Base-by-base conservation (phyloP, 1,139 yeast genomes). In the Pichia terricola region DNA sequence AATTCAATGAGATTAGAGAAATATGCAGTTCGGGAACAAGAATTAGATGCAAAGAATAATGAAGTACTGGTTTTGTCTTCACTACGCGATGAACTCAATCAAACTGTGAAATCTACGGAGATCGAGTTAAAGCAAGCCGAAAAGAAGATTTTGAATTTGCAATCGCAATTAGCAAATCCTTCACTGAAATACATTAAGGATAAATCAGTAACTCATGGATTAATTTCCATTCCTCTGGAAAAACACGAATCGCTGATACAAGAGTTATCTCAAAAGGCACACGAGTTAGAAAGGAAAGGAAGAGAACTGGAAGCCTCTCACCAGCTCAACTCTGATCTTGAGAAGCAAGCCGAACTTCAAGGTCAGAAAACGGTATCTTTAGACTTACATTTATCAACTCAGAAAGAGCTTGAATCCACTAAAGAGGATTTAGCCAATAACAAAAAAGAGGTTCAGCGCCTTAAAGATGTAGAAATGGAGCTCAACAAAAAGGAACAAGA, bases 151-250 rank as follows among this genome's bases (percentile, higher is more conserved):
- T 16, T 16, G 22, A 16, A 16, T 16, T 16, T 16, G 22, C 27
- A 43, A 31, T 9, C 35, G n/a, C 27, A 38, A 28, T 10, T 44
- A 26, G 51, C 47, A 16, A 44, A 40, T 5, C 56, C 56, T 16
- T 43, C 54, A 6, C n/a, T 42, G 5, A 61, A 54, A 6, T 55
- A 53, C 26, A 31, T 62, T 49, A 44, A 54, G 1, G 49, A 56
- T 6, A 63, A 59, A 41, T 65, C 68, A 3, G 38, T 40, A 1
- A 39, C 41, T 3, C 48, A 55, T 16, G 61, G 60, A 4, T 40
- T 56, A 25, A 55, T 58, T n/a, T 51, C 57, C 8, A 39, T 76
- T 22, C 51, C 69, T 10, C 42, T 51, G 4, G 50, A 45, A 5
- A 65, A 65, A 32, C 52, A 58, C 37, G 48, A 54, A 1, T 37